These are phyloP conservation scores for Citrus medica DNA, from an alignment of 345 rosid species.

Conservation along the genomic window DNA sequence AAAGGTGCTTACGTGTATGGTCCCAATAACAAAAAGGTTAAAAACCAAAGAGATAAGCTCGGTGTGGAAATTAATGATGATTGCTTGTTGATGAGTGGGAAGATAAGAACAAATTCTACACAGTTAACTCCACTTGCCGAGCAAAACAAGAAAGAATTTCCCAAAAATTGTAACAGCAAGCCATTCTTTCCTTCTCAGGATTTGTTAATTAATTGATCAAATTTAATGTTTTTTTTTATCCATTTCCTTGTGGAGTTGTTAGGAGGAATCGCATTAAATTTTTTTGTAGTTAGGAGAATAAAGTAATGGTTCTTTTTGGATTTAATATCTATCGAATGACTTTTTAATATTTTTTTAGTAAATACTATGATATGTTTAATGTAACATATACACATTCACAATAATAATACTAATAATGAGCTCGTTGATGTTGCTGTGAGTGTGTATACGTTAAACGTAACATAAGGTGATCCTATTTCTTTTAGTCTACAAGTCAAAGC, in stretches of 20 bases:
- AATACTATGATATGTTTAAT: rapidly evolving
- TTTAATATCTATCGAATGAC: neutral
- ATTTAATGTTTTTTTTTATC: neutral
- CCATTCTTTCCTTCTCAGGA: neutral
- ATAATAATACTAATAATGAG: rapidly evolving
- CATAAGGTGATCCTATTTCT: neutral
- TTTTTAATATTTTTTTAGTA: rapidly evolving
- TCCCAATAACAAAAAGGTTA: neutral
- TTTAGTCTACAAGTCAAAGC: neutral
- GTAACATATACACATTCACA: too few relatives aligned
- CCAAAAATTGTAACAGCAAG: neutral
- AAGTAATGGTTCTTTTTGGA: neutral
- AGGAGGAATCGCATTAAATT: neutral
- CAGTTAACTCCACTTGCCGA: neutral
- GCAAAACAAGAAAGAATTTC: conserved; percentile 5
- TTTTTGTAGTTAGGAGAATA: neutral
- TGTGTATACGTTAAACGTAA: too few relatives aligned
- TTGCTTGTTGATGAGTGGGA: conserved; percentile 6
- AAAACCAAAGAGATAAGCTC: neutral
- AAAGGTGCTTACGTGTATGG: neutral
- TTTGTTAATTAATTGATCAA: neutral
- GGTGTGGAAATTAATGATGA: conserved; percentile 4
- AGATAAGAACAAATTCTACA: conserved; percentile 31
- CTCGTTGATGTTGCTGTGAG: rapidly evolving
- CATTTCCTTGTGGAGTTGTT: neutral